Base-by-base conservation (phyloP, 441 rosid genomes). In the Theobroma grandiflorum region DNA sequence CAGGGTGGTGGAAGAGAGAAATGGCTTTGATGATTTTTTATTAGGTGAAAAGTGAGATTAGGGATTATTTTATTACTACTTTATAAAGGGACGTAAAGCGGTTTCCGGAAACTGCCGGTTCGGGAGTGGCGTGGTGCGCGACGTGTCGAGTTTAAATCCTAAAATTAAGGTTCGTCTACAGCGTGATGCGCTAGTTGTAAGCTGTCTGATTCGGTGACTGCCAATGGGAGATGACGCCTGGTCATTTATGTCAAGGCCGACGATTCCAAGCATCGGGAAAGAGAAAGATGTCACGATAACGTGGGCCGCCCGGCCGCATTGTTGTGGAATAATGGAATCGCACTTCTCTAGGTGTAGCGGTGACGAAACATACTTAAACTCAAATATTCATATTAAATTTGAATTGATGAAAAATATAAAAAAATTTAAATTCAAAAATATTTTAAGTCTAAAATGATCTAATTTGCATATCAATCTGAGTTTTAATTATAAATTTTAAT, bases 61-160 rank as follows among this genome's bases (percentile, higher is more conserved):
- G 37, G 35, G 66, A 12, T 7, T 11, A 26, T 61, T 61, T 9
- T 33, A 15, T 15, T 9, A 2, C 16, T 3, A 14, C 15, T 35
- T 22, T 71, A 18, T 18, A n/a, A 52, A 53, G 31, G 61, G 14
- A 8, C 31, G n/a, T 2, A 40, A 49, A 64, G 33, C n/a, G 42
- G 78, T n/a, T n/a, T n/a, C 81, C 12, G 75, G 84, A 43, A 58
- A 37, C 15, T 31, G 33, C 78, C 75, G 70, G 84, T 73, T 66
- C 12, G 10, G 4, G 70, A 40, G 47, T n/a, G 70, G 70, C 47
- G 0, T 37, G 47, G 37, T 22, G 37, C 0, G 18, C 33, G 40
- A 62, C 38, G 66, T 62, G 66, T 62, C 38, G 35, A 31, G 65
- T 10, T 26, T 9, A 11, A 38, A 61, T 43, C 49, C 62, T 52